A percentile compares a stretch with the other conserved stretches of the same genome.
Conservation (phyloP, 495 filamentous ascomycete species). For the Tetracladium marchalianum region DNA sequence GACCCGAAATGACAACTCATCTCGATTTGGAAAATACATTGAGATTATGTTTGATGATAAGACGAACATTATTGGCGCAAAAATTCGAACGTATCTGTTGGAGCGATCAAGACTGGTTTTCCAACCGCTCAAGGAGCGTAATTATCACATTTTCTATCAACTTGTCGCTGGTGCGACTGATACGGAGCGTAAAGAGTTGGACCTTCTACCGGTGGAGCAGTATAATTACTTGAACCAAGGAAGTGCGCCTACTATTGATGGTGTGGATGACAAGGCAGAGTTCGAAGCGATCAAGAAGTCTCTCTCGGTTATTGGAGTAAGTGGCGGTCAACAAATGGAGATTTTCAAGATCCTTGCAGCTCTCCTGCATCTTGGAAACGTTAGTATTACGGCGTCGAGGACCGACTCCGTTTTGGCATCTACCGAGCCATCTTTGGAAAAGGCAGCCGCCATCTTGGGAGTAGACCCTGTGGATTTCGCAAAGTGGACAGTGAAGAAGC, state of each 20-base stretch:
- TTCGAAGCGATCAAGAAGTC: constrained; percentile 82
- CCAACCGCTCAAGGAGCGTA: constrained; percentile 92
- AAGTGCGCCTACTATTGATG: constrained; percentile 79
- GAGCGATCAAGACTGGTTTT: constrained; percentile 97
- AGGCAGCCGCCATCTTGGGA: constrained; percentile 78
- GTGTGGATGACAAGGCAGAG: constrained; percentile 91
- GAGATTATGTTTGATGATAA: constrained; percentile 97
- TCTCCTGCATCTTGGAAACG: constrained; percentile 88
- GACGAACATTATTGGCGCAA: constrained; percentile 95
- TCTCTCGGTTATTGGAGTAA: constrained; percentile 79
- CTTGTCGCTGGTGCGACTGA: constrained; percentile 90
- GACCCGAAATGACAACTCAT: constrained; percentile 97
- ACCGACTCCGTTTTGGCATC: constrained; percentile 78
- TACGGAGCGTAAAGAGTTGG: constrained; percentile 65
- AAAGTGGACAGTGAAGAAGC: constrained; percentile 99
- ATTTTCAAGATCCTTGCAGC: constrained; percentile 91
- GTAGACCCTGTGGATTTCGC: constrained; percentile 84
- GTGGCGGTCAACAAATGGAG: constrained; percentile 58
- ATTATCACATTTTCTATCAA: constrained; percentile 99
- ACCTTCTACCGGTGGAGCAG: constrained; percentile 72
- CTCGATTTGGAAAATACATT: constrained; percentile 98
- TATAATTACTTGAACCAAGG: constrained; percentile 97
- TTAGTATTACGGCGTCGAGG: constrained; percentile 83
- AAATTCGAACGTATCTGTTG: constrained; percentile 90
- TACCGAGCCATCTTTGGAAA: constrained; percentile 69